phyloP scores from a whole-genome alignment of 169 alveolate genomes.

The Cardiosporidium cionae region DNA sequence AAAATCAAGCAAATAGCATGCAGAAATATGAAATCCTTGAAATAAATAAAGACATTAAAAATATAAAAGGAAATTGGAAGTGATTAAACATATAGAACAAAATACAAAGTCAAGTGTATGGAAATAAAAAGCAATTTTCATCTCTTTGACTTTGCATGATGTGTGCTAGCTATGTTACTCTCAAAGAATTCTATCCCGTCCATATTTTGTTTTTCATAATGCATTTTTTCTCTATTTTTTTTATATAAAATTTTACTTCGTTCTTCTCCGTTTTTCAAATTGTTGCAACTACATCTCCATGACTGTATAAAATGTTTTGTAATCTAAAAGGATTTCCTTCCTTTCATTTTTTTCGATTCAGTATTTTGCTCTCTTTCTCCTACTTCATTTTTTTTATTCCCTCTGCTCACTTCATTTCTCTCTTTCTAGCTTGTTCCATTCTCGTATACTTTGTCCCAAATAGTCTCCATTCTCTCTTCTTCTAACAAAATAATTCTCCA shows the following conservation, averaged over 20 bases:
- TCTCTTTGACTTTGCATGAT: background rate
- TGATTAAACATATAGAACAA: background rate
- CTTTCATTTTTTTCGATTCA: too few relatives aligned
- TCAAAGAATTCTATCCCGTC: too few relatives aligned
- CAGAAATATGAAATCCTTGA: background rate
- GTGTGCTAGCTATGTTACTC: background rate
- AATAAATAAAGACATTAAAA: background rate
- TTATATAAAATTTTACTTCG: too few relatives aligned
- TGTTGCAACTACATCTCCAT: too few relatives aligned
- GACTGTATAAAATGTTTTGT: too few relatives aligned
- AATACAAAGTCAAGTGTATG: background rate
- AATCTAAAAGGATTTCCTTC: too few relatives aligned
- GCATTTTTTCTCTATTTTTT: too few relatives aligned
- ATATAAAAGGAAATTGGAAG: too few relatives aligned
- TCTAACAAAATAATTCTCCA: too few relatives aligned
- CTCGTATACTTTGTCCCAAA: background rate
- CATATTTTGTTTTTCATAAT: too few relatives aligned
- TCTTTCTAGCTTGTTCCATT: background rate
- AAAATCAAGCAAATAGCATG: constrained; percentile 2
- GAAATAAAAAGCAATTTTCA: background rate
- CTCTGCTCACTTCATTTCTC: background rate
- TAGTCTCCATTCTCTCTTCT: constrained; percentile 22
- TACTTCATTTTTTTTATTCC: background rate
- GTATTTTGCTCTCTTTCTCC: background rate
- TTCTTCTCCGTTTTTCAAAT: too few relatives aligned